These are phyloP conservation scores for Porcisia hertigi DNA, from an alignment of 208 protist species.

Conservation along the genomic window DNA sequence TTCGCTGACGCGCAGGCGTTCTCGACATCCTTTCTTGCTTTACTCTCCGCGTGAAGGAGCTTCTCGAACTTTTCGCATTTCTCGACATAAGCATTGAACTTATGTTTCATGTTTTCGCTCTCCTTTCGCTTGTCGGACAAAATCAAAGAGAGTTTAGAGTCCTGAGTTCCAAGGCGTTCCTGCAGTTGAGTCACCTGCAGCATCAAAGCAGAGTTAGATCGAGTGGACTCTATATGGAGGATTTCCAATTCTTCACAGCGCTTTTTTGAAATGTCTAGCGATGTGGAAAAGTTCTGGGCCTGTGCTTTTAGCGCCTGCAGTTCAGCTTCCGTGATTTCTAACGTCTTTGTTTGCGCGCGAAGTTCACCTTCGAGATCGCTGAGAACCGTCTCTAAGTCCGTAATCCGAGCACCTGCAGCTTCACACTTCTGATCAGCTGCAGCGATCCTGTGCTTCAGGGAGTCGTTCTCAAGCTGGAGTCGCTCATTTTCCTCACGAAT, in stretches of 20 bases:
- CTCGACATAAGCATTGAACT: conserved; percentile 61
- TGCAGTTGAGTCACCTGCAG: conserved; percentile 22
- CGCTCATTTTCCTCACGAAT: conserved; percentile 78
- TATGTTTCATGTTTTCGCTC: conserved; percentile 40
- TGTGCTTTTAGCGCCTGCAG: conserved; percentile 43
- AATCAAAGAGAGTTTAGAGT: conserved; percentile 40
- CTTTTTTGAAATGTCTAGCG: conserved; percentile 15
- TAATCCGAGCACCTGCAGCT: not conserved
- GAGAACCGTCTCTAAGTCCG: conserved; percentile 1
- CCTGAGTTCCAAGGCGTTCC: conserved; percentile 31
- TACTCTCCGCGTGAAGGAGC: conserved; percentile 25
- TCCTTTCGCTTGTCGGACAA: conserved; percentile 43
- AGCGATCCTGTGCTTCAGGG: conserved; percentile 29
- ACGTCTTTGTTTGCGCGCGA: conserved; percentile 49
- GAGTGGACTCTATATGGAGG: conserved; percentile 12
- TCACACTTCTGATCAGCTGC: conserved; percentile 22
- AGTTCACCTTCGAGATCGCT: conserved; percentile 20
- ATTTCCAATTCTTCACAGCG: conserved; percentile 22
- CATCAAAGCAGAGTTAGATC: conserved; percentile 7
- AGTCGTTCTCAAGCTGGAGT: conserved; percentile 39
- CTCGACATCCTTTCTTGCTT: conserved; percentile 40
- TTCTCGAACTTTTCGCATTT: conserved; percentile 47
- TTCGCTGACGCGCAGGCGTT: conserved; percentile 17
- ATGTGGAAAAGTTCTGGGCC: conserved; percentile 16
- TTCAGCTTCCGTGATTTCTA: conserved; percentile 54